Evolutionary conservation across 148 eudicot species (phyloP), one percentile per base, ranked within the genome.

Genomic region (Bassia scoparia): DNA sequence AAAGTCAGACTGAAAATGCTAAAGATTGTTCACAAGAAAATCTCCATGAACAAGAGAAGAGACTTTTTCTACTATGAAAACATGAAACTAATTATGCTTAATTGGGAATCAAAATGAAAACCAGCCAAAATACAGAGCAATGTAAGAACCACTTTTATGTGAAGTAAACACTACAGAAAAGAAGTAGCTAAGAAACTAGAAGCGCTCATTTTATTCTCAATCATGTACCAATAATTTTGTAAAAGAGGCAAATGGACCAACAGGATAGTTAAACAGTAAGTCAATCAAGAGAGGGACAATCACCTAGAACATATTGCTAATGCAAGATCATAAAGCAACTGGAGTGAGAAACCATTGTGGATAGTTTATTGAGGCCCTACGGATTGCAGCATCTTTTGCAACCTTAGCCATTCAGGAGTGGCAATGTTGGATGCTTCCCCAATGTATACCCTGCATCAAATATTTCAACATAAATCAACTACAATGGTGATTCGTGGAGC

Each of bases 391-490:
- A 52, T 95, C 99, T 86, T 80, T 87, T 70, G 99, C 99, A 75
- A 86, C 76, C 74, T 86, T 75, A 95, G 74, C 99, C 99, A 95
- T 81, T 86, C 99, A 56, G 99, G 99, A 64, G 99, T 95, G 61
- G 99, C 99, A 82, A 95, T 95, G 76, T 95, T 95, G 80, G 99
- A 86, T 60, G 99, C 99, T 82, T 95, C 99, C 65, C 96, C 99
- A 79, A 79, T 76, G 54, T 95, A 73, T 83, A 91, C 58, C 99
- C 99, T 95, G 79, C 70, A 77, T 30, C 27, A 59, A 60, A 24
- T 76, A 75, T 75, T 50, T 24, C 44, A 67, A 58, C 24, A 53
- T 58, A 67, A 14, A n/a, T 61, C 46, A 65, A 54, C 44, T 34
- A 27, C 34, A 62, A 62, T 56, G 26, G 56, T 37, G 33, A 72